These are phyloP conservation scores for Anisogramma anomala DNA, from an alignment of 2,329 filamentous ascomycete species.

Conservation along the genomic window DNA sequence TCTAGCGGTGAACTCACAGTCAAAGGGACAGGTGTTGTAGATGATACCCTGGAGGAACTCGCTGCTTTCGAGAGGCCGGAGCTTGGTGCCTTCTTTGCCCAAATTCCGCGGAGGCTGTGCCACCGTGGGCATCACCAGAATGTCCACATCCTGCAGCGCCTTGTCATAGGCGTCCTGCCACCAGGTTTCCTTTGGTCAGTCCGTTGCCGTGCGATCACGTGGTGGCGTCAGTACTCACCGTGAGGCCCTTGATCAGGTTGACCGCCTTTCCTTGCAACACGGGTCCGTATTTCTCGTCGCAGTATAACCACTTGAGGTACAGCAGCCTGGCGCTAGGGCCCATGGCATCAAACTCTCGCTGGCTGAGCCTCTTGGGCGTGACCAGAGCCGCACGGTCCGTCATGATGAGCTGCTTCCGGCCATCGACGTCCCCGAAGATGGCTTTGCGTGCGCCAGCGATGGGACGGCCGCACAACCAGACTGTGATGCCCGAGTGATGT, in stretches of 20 bases:
- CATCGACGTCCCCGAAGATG: slow-evolving; percentile 7
- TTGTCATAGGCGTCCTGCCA: slow-evolving; percentile 31
- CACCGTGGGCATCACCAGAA: slow-evolving; percentile 36
- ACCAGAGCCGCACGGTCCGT: slow-evolving; percentile 4
- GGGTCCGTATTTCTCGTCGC: slow-evolving; percentile 9
- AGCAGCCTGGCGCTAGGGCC: slow-evolving; percentile 3
- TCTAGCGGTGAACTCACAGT: not conserved
- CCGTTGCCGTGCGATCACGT: too few relatives aligned
- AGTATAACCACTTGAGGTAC: slow-evolving; percentile 10
- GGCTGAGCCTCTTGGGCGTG: slow-evolving; percentile 8
- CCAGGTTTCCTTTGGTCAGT: not conserved
- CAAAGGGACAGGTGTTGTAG: slow-evolving; percentile 11
- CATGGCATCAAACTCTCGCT: slow-evolving; percentile 9
- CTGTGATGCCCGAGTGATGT: slow-evolving; percentile 33
- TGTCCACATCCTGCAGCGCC: slow-evolving; percentile 32
- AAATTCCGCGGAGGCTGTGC: slow-evolving; percentile 24
- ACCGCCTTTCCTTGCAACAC: slow-evolving; percentile 5
- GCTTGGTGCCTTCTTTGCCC: slow-evolving; percentile 1
- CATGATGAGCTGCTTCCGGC: slow-evolving; percentile 9
- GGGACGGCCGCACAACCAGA: slow-evolving; percentile 31
- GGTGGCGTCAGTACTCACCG: not conserved
- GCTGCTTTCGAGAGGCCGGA: not conserved
- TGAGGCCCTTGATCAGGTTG: slow-evolving; percentile 7
- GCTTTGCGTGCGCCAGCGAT: slow-evolving; percentile 11
- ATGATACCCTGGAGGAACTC: not conserved